A percentile compares a stretch with the other conserved stretches of the same genome.
Conservation (phyloP, 768 basidiomycete species). For the Tulasnella sp. region DNA sequence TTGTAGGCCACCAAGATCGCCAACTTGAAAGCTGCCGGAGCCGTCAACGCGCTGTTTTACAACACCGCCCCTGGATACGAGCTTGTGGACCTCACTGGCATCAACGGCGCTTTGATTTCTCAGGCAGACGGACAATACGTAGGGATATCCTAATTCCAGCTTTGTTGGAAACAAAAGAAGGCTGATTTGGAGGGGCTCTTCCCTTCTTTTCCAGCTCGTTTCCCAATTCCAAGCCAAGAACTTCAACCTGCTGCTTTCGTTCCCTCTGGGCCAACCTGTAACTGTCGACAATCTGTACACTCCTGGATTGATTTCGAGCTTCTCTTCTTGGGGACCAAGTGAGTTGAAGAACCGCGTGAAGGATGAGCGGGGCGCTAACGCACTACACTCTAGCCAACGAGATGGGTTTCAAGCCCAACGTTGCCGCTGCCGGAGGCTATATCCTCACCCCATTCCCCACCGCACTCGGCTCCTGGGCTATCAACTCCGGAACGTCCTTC, state of each 20-base stretch:
- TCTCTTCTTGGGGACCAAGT: constrained; percentile 44
- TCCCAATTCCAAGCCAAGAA: constrained; percentile 26
- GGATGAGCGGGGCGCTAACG: not conserved
- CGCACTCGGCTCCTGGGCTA: constrained; percentile 30
- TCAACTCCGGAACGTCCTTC: constrained; percentile 38
- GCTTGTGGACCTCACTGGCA: constrained; percentile 9
- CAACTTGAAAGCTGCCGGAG: constrained; percentile 37
- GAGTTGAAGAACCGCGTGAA: not conserved
- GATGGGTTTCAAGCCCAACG: constrained; percentile 40
- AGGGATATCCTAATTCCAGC: not conserved
- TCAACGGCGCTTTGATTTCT: constrained; percentile 29
- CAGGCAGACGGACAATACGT: constrained; percentile 33
- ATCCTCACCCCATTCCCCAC: constrained; percentile 38
- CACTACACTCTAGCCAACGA: constrained; percentile 41
- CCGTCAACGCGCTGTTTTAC: constrained; percentile 27
- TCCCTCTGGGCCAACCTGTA: constrained; percentile 29
- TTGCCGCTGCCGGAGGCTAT: constrained; percentile 40
- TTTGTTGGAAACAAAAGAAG: not conserved
- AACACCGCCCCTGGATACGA: constrained; percentile 28
- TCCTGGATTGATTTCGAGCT: constrained; percentile 42
- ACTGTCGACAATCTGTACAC: constrained; percentile 41
- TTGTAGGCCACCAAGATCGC: constrained; percentile 38
- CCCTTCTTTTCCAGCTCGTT: constrained; percentile 18
- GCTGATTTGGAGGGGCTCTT: not conserved
- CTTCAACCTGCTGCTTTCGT: constrained; percentile 22